phyloP scores from a whole-genome alignment of 2,329 filamentous ascomycete genomes.

The Calonectria pseudoturangicola region DNA sequence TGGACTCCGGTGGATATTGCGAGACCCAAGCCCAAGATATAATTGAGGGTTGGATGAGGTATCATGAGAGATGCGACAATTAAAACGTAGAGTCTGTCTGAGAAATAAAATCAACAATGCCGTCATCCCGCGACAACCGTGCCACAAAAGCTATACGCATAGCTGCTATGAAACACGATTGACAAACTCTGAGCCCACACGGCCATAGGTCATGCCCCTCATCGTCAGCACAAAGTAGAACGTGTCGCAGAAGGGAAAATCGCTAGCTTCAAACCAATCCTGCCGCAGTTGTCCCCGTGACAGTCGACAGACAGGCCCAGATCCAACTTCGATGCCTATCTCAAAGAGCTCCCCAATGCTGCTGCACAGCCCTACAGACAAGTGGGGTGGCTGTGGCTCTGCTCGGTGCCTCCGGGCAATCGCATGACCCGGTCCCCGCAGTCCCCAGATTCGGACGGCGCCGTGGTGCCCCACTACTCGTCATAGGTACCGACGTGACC shows the following conservation, averaged over 20 bases:
- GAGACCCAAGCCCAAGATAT: conserved; percentile 53
- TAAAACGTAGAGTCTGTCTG: background rate
- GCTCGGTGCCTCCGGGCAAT: conserved; percentile 32
- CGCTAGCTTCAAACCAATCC: conserved; percentile 8
- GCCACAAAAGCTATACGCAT: conserved; percentile 3
- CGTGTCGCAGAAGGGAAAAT: conserved; percentile 22
- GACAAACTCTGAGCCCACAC: conserved; percentile 11
- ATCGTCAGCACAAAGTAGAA: conserved; percentile 1
- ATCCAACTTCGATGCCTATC: conserved; percentile 26
- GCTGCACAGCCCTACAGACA: conserved; percentile 36
- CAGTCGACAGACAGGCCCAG: background rate
- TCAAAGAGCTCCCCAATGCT: conserved; percentile 37
- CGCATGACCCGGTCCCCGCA: conserved; percentile 36
- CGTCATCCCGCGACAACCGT: conserved; percentile 10
- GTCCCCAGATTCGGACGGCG: conserved; percentile 36
- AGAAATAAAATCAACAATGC: conserved; percentile 2
- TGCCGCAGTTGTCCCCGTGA: conserved; percentile 15
- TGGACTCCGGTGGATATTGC: conserved; percentile 71
- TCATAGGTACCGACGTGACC: conserved; percentile 38
- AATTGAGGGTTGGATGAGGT: conserved; percentile 9
- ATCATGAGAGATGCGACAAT: background rate
- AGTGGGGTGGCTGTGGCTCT: conserved; percentile 10
- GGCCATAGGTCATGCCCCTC: conserved; percentile 20
- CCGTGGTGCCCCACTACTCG: conserved; percentile 44
- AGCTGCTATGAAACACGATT: conserved; percentile 26